Base-by-base conservation (phyloP, 1,284 basidiomycete species). In the Peniophora sp. region DNA sequence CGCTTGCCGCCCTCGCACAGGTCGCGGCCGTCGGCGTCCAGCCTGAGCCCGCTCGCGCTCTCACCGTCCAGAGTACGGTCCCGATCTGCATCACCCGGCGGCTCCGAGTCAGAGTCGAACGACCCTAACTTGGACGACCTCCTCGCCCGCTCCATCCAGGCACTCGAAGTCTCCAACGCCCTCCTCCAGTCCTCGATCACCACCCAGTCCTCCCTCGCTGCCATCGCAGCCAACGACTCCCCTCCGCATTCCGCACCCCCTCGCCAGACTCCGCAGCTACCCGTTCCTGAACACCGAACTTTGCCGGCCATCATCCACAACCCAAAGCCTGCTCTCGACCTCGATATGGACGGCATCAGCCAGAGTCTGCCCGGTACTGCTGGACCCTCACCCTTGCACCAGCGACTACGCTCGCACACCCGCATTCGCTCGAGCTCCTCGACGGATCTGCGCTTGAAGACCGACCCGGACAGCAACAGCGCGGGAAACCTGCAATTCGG, bases 141-240 rank as follows among this genome's bases (percentile, higher is more conserved):
- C 14, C 73, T 91, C 3, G 85, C 81, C 55, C 78, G 88, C 54
- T 88, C 85, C 55, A 84, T 91, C 15, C 81, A 88, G 65, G 88
- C 88, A 3, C 71, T 91, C 9, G 88, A 91, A 62, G 81, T 88
- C 71, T 90, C 88, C 8, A 91, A 91, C 55, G 74, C 79, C 3
- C 70, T 91, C 17, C 70, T 90, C 35, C 81, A 85, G 58, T 80
- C 79, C 6, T 85, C 84, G 27, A 83, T 88, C 60, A 77, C 81
- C 32, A 83, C 86, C 0, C 78, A 85, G 54, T 72, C 78, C 22
- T 78, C 73, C 50, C 69, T 85, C n/a, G 75, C 77, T 12, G 68
- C 69, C 3, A 66, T 79, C 24, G 64, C 72, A 17, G 65, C 65
- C n/a, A 56, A 66, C 22, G 71, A 72, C 45, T 57, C 57, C 1